A percentile compares a stretch with the other conserved stretches of the same genome.
Evolutionary conservation across 1,284 basidiomycete genomes (phyloP).

Genomic region (Tylopilus sp.): DNA sequence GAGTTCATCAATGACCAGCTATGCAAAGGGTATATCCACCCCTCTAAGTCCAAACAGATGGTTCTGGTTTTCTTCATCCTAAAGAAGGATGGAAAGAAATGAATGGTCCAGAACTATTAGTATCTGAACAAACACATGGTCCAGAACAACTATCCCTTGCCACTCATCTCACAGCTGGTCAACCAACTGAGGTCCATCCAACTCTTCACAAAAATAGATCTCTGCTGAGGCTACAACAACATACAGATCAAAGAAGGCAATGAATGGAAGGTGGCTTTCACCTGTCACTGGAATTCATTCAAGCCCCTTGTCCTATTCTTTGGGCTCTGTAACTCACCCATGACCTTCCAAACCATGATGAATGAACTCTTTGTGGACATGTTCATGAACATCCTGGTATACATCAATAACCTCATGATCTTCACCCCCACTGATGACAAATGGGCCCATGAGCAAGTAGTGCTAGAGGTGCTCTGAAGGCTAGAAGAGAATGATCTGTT

Average conservation of each 20-base stretch:
- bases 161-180: neutral
- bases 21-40: too few species aligned
- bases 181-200: neutral
- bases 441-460: too few species aligned
- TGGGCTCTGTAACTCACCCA: too few species aligned
- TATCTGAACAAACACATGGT: neutral
- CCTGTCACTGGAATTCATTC: too few species aligned
- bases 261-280: neutral
- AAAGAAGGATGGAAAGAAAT: neutral
- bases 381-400: too few species aligned
- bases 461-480: too few species aligned
- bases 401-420: too few species aligned
- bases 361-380: neutral
- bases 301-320: too few species aligned
- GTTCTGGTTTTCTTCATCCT: neutral
- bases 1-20: too few species aligned
- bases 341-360: neutral
- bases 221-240: neutral
- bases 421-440: too few species aligned
- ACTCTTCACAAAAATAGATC: neutral
- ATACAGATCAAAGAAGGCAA: neutral
- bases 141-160: neutral
- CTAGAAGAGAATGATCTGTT: too few species aligned
- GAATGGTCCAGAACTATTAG: neutral
- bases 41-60: neutral